These are phyloP conservation scores for Penicillium turbatum DNA, from an alignment of 495 filamentous ascomycete genomes.

Conservation along the genomic window DNA sequence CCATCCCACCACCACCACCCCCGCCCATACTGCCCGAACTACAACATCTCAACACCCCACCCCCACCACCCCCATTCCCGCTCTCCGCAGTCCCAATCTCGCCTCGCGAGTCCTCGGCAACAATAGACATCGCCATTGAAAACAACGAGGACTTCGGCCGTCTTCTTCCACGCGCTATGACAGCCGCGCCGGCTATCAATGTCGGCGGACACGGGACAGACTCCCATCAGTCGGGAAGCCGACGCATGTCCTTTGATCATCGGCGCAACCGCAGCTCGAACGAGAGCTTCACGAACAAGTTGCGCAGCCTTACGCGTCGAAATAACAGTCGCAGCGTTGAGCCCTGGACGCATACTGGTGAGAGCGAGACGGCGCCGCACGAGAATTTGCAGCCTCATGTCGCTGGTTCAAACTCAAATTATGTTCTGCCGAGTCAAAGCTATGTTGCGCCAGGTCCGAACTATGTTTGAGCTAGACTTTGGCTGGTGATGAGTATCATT, in stretches of 20 bases:
- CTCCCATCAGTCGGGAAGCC: conserved; percentile 15
- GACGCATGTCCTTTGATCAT: conserved; percentile 53
- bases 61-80: conserved; percentile 49
- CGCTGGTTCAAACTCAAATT: not conserved
- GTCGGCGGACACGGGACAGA: conserved; percentile 17
- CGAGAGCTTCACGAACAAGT: conserved; percentile 60
- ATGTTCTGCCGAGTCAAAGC: conserved; percentile 11
- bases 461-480: not conserved
- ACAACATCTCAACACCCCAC: conserved; percentile 75
- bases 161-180: conserved; percentile 40
- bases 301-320: conserved; percentile 62
- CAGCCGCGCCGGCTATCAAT: conserved; percentile 32
- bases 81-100: conserved; percentile 25
- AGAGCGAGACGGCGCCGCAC: conserved; percentile 27
- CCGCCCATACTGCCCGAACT: conserved; percentile 75
- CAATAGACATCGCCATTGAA: conserved; percentile 74
- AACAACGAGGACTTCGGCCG: conserved; percentile 47
- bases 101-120: conserved; percentile 48
- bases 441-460: conserved; percentile 1
- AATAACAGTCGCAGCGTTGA: conserved; percentile 57
- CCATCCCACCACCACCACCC: conserved; percentile 59
- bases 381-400: conserved; percentile 26
- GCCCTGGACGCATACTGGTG: conserved; percentile 21
- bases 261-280: conserved; percentile 61
- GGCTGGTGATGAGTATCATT: too few species aligned